phyloP scores from a whole-genome alignment of 2,329 filamentous ascomycete species.

The Madurella fahalii region DNA sequence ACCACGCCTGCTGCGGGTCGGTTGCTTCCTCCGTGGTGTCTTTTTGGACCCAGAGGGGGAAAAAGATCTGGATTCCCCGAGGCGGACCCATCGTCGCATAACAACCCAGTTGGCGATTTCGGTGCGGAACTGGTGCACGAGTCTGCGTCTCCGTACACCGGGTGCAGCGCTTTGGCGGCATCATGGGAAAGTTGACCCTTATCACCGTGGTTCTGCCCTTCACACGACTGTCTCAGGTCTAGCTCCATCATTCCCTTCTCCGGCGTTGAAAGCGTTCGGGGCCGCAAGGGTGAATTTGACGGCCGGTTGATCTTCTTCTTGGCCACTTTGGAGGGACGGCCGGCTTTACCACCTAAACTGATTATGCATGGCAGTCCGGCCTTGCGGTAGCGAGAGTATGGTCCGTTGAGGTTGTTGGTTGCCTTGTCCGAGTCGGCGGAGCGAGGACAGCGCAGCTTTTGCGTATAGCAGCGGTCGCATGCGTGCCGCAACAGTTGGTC shows the following conservation, averaged over 20 bases:
- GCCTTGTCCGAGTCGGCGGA: not conserved
- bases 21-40: too few relatives aligned
- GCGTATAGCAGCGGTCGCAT: not conserved
- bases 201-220: not conserved
- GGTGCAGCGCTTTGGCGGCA: too few relatives aligned
- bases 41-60: too few relatives aligned
- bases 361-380: not conserved
- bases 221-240: not conserved
- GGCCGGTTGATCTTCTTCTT: not conserved
- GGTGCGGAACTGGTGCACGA: too few relatives aligned
- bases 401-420: not conserved
- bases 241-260: not conserved
- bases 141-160: too few relatives aligned
- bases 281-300: not conserved
- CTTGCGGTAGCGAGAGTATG: not conserved
- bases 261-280: not conserved
- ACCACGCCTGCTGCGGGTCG: too few relatives aligned
- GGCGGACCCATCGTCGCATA: too few relatives aligned
- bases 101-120: too few relatives aligned
- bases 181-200: too few relatives aligned
- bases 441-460: not conserved
- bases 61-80: too few relatives aligned
- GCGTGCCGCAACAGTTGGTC: not conserved
- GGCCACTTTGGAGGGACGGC: not conserved
- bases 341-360: not conserved